Percentiles rank a stretch among this genome's conserved stretches.
phyloP scores from a whole-genome alignment of 2,329 filamentous ascomycete genomes.

The Claviceps sp. region DNA sequence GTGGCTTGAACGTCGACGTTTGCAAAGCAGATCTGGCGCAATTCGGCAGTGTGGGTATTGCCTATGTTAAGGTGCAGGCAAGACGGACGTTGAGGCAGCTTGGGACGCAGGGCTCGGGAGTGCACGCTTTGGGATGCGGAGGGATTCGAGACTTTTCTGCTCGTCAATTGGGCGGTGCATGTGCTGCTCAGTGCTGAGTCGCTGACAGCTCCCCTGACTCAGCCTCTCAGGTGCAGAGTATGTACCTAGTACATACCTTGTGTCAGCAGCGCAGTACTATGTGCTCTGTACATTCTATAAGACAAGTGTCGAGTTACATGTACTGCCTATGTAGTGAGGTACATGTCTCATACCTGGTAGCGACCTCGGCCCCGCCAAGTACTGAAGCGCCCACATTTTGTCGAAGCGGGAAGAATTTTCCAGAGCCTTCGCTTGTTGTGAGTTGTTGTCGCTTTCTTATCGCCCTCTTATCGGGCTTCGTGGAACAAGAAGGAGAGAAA shows the following conservation, averaged over 20 bases:
- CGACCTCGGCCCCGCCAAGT: background rate
- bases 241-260: no score
- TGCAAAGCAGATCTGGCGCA: background rate
- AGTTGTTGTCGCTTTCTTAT: no score
- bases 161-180: slow-evolving; percentile 1
- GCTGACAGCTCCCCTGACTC: no score
- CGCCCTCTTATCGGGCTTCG: no score
- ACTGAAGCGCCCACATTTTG: background rate
- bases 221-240: background rate
- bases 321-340: no score
- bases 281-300: no score
- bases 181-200: no score
- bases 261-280: no score
- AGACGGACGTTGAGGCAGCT: background rate
- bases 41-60: background rate
- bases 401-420: slow-evolving; percentile 12
- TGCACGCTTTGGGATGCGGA: no score
- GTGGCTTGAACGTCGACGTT: background rate
- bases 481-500: no score
- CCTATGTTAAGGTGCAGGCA: background rate
- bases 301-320: no score
- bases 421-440: slow-evolving; percentile 3
- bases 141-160: no score
- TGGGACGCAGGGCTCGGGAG: background rate
- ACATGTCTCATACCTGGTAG: background rate